phyloP scores from a whole-genome alignment of 2,329 filamentous ascomycete species.

The Dactylonectria estremocensis region DNA sequence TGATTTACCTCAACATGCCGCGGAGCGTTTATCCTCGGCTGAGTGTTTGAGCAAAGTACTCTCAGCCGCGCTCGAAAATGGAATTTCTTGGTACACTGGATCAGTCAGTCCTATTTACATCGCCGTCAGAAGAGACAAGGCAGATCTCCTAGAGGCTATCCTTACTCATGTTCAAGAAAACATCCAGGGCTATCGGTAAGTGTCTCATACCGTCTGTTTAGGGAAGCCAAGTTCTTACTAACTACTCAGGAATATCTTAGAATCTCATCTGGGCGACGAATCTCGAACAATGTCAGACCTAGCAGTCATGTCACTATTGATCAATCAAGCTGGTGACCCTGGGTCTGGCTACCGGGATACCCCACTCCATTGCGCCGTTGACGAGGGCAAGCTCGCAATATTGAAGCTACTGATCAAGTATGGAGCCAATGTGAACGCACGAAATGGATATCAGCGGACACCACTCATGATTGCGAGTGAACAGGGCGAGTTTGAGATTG shows the following conservation, averaged over 20 bases:
- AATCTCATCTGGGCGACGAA: no score
- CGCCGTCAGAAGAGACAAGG: background rate
- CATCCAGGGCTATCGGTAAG: background rate
- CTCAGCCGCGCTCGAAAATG: background rate
- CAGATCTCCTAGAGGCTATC: background rate
- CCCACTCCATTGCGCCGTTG: no score
- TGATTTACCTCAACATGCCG: constrained; percentile 9
- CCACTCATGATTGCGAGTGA: no score
- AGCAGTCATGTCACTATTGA: no score
- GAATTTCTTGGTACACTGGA: background rate
- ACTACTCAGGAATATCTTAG: no score
- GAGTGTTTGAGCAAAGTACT: constrained; percentile 3
- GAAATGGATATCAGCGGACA: no score
- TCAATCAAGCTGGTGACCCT: no score
- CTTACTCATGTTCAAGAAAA: constrained; percentile 6
- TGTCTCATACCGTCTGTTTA: background rate
- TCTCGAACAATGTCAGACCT: no score
- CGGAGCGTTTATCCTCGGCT: background rate
- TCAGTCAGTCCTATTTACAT: background rate
- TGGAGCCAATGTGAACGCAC: no score
- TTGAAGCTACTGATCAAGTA: no score
- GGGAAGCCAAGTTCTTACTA: background rate
- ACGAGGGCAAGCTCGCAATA: no score
- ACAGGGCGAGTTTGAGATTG: no score
- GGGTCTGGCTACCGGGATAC: background rate